Evolutionary conservation across 306 rosid species (phyloP), one percentile per base, ranked within the genome.

Genomic region (Heteromeles arbutifolia): DNA sequence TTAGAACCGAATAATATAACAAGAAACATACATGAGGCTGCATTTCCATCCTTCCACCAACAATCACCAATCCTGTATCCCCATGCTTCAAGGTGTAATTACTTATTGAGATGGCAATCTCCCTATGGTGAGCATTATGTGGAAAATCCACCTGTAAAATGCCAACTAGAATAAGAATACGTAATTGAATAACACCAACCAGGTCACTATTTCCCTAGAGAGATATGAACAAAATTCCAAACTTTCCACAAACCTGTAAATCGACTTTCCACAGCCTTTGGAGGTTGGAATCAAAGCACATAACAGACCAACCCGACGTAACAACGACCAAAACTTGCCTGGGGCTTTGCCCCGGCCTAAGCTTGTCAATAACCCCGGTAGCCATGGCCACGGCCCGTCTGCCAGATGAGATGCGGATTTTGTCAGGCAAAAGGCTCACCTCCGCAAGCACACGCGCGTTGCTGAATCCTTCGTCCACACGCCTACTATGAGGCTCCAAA

Each of bases 1-100:
- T 43, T 57, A 5, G 41, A 17, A 15, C 10, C 32, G 11, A 31
- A 64, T 25, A 62, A 65, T 61, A 82, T 19, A 7, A 32, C 79
- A 24, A 57, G 22, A 66, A 37, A 76, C 92, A 78, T 90, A 96
- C 99, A 81, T 92, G 97, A 70, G 96, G 89, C 85, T 90, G 97
- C 86, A 90, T 82, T 87, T 96, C 99, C 99, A 96, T 90, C 81
- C 99, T 90, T 71, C 97, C 99, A 77, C 98, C 99, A 77, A 96
- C 89, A 83, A 96, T 89, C 82, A 96, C 82, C 85, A 96, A 84
- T 74, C 99, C 99, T 11, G 93, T 65, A 85, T 96, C 99, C 70
- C 98, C 99, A 83, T 92, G 99, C 88, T 80, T 90, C 43, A 96
- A 84, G 45, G 98, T 89, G 82, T 96, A 96, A 85, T 90, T 92